Evolutionary conservation across 352 stramenopile species (phyloP).

Genomic region (Globisporangium nagaii): DNA sequence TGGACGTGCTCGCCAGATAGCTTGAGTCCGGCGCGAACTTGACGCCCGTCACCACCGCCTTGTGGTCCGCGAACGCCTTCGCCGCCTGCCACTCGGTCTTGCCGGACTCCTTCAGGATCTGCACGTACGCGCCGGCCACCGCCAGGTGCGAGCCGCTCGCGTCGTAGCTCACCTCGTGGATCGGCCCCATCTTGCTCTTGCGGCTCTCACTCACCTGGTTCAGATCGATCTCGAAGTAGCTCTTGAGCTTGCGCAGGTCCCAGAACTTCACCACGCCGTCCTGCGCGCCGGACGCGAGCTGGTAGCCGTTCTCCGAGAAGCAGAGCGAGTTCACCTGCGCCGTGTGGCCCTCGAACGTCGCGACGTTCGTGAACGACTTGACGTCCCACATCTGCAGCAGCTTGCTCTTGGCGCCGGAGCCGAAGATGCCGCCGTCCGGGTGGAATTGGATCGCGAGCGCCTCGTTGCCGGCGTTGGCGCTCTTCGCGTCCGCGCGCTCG

Average conservation of each 20-base stretch:
- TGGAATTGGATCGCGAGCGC: conserved; percentile 75
- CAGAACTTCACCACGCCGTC: conserved; percentile 88
- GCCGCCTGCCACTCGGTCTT: conserved; percentile 63
- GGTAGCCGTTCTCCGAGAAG: conserved; percentile 96
- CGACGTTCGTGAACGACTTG: conserved; percentile 76
- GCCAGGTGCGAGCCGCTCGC: conserved; percentile 51
- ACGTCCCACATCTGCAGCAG: conserved; percentile 92
- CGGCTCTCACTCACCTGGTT: conserved; percentile 11
- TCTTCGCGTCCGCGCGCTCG: conserved; percentile 18
- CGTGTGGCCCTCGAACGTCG: conserved; percentile 81
- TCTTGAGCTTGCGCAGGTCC: conserved; percentile 92
- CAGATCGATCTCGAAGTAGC: conserved; percentile 59
- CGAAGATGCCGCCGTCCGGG: conserved; percentile 93
- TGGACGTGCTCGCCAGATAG: conserved; percentile 61
- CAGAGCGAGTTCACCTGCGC: conserved; percentile 64
- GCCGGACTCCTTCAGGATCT: conserved; percentile 51
- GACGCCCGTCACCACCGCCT: conserved; percentile 54
- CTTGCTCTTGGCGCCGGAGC: conserved; percentile 53
- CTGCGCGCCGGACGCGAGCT: conserved; percentile 79
- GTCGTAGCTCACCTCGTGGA: conserved; percentile 59
- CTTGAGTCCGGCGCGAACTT: conserved; percentile 54
- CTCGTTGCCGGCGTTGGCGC: conserved; percentile 30
- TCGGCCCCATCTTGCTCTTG: conserved; percentile 28
- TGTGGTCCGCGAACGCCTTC: conserved; percentile 64
- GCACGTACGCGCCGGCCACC: conserved; percentile 37